Evolutionary conservation across 129 eudicot species (phyloP), one percentile per base, ranked within the genome.

Genomic region (Erigeron canadensis): DNA sequence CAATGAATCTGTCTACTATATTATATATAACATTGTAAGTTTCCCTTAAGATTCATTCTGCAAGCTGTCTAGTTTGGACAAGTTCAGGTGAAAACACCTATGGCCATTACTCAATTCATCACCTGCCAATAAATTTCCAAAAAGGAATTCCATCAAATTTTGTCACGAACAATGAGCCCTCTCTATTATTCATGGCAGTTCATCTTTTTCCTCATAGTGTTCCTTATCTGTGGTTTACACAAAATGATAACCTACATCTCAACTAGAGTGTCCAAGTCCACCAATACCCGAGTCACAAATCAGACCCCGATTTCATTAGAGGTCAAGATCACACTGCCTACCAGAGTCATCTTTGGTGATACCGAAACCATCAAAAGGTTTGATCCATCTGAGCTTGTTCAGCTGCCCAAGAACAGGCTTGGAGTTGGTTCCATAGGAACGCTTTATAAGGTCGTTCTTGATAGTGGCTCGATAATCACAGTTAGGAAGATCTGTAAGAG

Each of bases 381-480:
- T 69, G 82, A 84, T 64, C 77, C 84, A 15, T 84, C 80, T 16
- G 87, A 67, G 50, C 71, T 76, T 8, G 79, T 79, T 63, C 87
- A 80, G 39, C 67, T 84, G 62, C 87, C 82, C 0, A 80, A 80
- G 57, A 78, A 62, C 38, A 72, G 84, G 71, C 87, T 80, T 1
- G 82, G 87, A 8, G 87, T 71, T 63, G 87, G 87, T 10, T 72
- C 87, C 3, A 40, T 73, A 19, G 87, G 87, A 57, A 63, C 87
- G 15, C 80, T 84, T 70, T 84, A 84, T 18, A 84, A 84, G 67
- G 84, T 73, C 13, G 84, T 84, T 45, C 81, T 70, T 28, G 76
- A 75, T 5, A 48, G 67, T 47, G 87, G 87, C 4, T 71, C 67
- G n/a, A 79, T 77, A 28, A 41, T 84, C 8, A 72, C 84, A 0